Conservation (phyloP, 306 rosid species). For the Quercus berberidifolia region DNA sequence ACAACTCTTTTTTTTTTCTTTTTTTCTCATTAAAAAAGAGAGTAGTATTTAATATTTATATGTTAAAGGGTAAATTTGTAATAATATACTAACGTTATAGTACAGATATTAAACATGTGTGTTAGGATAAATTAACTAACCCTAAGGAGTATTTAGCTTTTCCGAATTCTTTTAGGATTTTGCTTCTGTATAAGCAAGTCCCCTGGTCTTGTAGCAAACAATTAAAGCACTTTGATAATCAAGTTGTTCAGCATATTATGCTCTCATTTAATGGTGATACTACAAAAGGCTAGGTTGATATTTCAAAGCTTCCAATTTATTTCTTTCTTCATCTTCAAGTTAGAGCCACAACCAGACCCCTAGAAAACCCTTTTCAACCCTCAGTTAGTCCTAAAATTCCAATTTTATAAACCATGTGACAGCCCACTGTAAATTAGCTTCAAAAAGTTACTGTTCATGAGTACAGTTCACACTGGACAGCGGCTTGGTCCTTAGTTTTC, state of each 20-base stretch:
- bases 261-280: neutral
- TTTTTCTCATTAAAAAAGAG: no score
- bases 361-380: neutral
- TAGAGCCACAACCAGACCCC: neutral
- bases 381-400: neutral
- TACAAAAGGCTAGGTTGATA: neutral
- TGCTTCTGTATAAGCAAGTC: neutral
- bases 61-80: no score
- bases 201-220: neutral
- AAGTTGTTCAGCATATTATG: neutral
- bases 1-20: no score
- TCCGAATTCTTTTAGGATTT: neutral
- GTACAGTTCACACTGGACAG: neutral
- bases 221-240: neutral
- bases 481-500: neutral
- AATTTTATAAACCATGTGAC: neutral
- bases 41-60: no score
- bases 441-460: neutral
- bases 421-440: neutral
- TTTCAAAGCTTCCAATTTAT: neutral
- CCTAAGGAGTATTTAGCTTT: neutral
- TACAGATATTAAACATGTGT: no score
- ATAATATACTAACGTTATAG: no score
- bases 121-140: no score
- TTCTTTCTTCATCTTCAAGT: neutral